Evolutionary conservation across 768 basidiomycete genomes (phyloP), one percentile per base, ranked within the genome.

Genomic region (Terana coerulea): DNA sequence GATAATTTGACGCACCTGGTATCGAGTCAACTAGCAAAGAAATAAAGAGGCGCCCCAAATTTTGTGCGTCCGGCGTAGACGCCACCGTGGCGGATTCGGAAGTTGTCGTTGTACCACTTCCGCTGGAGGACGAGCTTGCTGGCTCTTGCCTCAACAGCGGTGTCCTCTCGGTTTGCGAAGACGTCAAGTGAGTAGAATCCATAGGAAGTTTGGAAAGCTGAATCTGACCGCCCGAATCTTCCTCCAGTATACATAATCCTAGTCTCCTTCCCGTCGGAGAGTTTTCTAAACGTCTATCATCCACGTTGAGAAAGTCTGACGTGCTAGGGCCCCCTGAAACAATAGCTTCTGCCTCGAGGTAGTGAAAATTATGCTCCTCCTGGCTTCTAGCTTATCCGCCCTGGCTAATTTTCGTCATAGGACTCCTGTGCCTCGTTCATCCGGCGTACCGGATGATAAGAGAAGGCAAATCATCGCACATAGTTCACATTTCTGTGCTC

Each of bases 11-110:
- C 75, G 53, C 53, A 79, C 83, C 80, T 34, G 83, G 83, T 33
- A 79, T 67, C 9, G 82, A 82, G 67, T 83, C 83, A 40, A 74
- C 62, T 48, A 81, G 59, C 50, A 86, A 68, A 3, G 77, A 75
- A 46, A 48, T 62, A 53, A 82, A 68, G 59, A 84, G 69, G 47
- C 58, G 51, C n/a, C 53, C 54, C 29, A 61, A 44, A 26, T 21
- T 47, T 42, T 19, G 47, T 37, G 31, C 58, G 51, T 54, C 53
- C 51, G 54, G 43, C 40, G 44, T 37, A 53, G 36, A 29, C 36
- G 49, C 48, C 35, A 49, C 36, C 7, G 40, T 47, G 24, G 42
- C 54, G 47, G 21, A 49, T 53, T 57, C 47, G 37, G 52, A 42
- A 47, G 47, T 34, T 37, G 55, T 57, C 49, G 55, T 51, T 24